Evolutionary conservation across 169 alveolate genomes (phyloP), one percentile per base, ranked within the genome.

Genomic region (Eimeria sp.): DNA sequence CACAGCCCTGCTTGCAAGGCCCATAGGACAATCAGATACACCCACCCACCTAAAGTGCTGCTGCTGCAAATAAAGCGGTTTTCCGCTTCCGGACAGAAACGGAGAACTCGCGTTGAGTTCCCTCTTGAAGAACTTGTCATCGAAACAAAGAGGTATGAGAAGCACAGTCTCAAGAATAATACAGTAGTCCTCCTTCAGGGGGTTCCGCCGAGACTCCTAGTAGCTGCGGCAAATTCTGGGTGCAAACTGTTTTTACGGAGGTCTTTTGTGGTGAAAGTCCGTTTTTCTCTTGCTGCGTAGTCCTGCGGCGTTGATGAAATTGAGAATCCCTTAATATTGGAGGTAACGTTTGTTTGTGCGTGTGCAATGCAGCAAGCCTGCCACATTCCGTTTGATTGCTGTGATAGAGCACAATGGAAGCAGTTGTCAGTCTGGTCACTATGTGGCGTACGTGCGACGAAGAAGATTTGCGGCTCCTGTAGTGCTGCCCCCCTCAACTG

Each of bases 381-480:
- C 93, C 76, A 62, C 68, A 25, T 87, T 62, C 14, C 93, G 93
- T 43, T 87, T 87, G 82, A 87, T 87, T 52, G 93, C 93, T 4
- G 93, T 87, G 49, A 87, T 87, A 37, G 93, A 87, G 80, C 93
- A 87, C 82, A 87, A 87, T 25, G 93, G 93, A 11, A 87, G 37
- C 93, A 87, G 93, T 43, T 62, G 93, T 23, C 93, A 87, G 83
- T 40, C 93, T 37, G 93, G 93, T 66, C 93, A 87, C 82, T 87
- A 87, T 37, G 93, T 87, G 93, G 93, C 93, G 30, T 87, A 87
- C 54, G 93, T 87, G 52, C 93, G 93, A 60, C 78, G 93, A 20
- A 87, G 74, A 66, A 52, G 93, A 43, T 87, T 87, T 52, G 46
- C 25, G 68, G 56, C 54, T 37, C 93, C 90, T 4, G 90, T 54